A percentile compares a stretch with the other conserved stretches of the same genome.
Conservation (phyloP, 2,329 filamentous ascomycete species). For the Fusarium pseudograminearum region DNA sequence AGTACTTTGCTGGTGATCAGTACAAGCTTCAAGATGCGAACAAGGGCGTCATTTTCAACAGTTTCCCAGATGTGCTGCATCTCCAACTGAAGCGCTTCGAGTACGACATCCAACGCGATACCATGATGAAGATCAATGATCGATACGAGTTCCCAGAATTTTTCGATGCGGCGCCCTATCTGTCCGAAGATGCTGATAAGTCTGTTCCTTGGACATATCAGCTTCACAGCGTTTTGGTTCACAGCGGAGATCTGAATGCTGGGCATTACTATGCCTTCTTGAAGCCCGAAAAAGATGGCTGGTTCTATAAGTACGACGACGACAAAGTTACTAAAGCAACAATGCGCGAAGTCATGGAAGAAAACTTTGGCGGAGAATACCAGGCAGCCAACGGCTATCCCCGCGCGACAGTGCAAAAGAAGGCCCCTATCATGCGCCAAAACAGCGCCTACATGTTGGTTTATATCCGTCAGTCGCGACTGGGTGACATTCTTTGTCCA, state of each 20-base stretch:
- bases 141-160: slow-evolving; percentile 89
- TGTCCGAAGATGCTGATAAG: slow-evolving; percentile 85
- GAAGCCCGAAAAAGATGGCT: slow-evolving; percentile 90
- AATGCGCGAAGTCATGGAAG: slow-evolving; percentile 89
- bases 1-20: slow-evolving; percentile 92
- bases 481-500: slow-evolving; percentile 84
- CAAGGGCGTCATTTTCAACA: slow-evolving; percentile 97
- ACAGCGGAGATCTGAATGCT: slow-evolving; percentile 95
- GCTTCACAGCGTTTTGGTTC: slow-evolving; percentile 93
- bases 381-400: slow-evolving; percentile 61
- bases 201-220: slow-evolving; percentile 93
- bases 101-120: slow-evolving; percentile 94
- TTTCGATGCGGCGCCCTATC: slow-evolving; percentile 87
- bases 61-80: slow-evolving; percentile 93
- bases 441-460: slow-evolving; percentile 99
- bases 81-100: slow-evolving; percentile 97
- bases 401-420: slow-evolving; percentile 64
- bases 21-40: slow-evolving; percentile 95
- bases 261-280: slow-evolving; percentile 98
- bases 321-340: slow-evolving; percentile 97
- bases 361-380: slow-evolving; percentile 96
- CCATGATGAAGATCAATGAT: slow-evolving; percentile 99
- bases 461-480: slow-evolving; percentile 87
- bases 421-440: slow-evolving; percentile 70
- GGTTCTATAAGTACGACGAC: slow-evolving; percentile 98